Evolutionary conservation across 2,329 filamentous ascomycete species (phyloP).

Genomic region (Magnaporthiopsis poae): DNA sequence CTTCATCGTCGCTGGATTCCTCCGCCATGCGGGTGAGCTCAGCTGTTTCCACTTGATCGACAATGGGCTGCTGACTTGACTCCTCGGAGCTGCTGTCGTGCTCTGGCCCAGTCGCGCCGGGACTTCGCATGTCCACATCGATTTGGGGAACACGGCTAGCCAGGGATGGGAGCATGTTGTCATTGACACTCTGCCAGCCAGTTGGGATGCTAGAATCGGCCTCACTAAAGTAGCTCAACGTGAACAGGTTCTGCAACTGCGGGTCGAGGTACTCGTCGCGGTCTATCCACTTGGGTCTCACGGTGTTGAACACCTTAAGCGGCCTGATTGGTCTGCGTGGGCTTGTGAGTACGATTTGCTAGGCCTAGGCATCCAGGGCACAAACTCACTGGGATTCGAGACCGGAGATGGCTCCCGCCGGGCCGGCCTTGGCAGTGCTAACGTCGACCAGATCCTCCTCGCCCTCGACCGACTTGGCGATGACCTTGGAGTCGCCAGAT

Average conservation of each 20-base stretch:
- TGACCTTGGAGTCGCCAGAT: constrained; percentile 59
- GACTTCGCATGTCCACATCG: constrained; percentile 39
- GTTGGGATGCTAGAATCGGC: constrained; percentile 53
- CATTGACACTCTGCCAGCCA: constrained; percentile 56
- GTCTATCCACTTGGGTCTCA: constrained; percentile 43
- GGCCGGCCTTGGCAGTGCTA: constrained; percentile 50
- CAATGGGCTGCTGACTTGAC: constrained; percentile 23
- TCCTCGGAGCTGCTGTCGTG: constrained; percentile 37
- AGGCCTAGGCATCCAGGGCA: constrained; percentile 23
- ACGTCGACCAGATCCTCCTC: constrained; percentile 89
- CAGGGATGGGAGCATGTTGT: constrained; percentile 48
- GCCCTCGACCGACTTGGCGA: constrained; percentile 70
- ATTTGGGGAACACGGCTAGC: constrained; percentile 37
- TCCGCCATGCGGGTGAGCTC: constrained; percentile 45
- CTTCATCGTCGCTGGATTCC: constrained; percentile 46
- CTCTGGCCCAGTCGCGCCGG: constrained; percentile 38
- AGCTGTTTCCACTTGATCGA: constrained; percentile 18
- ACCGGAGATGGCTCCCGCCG: background rate
- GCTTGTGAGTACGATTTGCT: constrained; percentile 1
- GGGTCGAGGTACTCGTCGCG: constrained; percentile 50
- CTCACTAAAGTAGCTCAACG: constrained; percentile 57
- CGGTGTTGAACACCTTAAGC: constrained; percentile 38
- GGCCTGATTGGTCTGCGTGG: constrained; percentile 14
- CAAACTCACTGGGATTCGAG: constrained; percentile 12
- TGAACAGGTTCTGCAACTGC: constrained; percentile 62